Evolutionary conservation across 495 filamentous ascomycete genomes (phyloP).

Genomic region (Penicillium coffeae): DNA sequence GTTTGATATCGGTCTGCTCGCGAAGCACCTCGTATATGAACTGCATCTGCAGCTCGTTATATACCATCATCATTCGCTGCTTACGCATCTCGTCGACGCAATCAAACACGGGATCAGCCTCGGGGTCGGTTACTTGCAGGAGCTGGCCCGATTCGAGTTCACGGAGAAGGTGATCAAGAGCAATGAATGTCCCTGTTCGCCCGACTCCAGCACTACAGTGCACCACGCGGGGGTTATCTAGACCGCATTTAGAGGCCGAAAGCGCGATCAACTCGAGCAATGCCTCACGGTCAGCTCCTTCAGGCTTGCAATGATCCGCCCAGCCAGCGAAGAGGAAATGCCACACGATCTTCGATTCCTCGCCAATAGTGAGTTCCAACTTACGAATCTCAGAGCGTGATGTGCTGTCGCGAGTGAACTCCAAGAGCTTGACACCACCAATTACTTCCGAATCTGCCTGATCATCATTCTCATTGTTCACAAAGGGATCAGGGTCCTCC

Average conservation of each 20-base stretch:
- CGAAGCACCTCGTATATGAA: conserved; percentile 88
- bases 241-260: conserved; percentile 65
- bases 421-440: conserved; percentile 48
- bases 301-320: conserved; percentile 90
- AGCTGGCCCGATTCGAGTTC: conserved; percentile 75
- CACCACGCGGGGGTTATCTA: conserved; percentile 77
- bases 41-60: conserved; percentile 76
- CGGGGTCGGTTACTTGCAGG: conserved; percentile 38
- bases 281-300: conserved; percentile 69
- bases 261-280: conserved; percentile 75
- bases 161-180: conserved; percentile 81
- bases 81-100: conserved; percentile 78
- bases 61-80: conserved; percentile 96
- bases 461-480: conserved; percentile 22
- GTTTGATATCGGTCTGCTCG: conserved; percentile 61
- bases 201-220: conserved; percentile 96
- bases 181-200: conserved; percentile 91
- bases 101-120: conserved; percentile 60
- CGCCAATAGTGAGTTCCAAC: conserved; percentile 50
- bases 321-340: conserved; percentile 90
- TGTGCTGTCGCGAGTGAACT: conserved; percentile 41
- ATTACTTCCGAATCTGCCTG: conserved; percentile 15
- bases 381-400: conserved; percentile 54
- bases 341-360: conserved; percentile 68
- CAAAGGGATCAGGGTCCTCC: conserved; percentile 35